phyloP scores from a whole-genome alignment of 345 rosid species.

The Eucalyptus decipiens region DNA sequence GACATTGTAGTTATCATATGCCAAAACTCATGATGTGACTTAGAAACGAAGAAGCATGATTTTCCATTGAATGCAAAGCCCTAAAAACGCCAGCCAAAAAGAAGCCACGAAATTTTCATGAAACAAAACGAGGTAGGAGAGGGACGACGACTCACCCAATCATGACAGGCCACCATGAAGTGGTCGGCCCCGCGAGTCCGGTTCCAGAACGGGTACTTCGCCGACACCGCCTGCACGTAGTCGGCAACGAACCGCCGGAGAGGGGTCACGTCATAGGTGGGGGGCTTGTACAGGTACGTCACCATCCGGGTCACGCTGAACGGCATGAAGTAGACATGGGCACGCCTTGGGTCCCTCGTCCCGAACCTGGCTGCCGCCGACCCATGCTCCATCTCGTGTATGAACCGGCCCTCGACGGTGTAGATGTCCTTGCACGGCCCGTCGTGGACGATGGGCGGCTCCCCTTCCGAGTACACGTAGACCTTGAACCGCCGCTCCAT shows the following conservation, averaged over 20 bases:
- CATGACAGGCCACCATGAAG: constrained; percentile 9
- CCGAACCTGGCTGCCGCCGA: constrained; percentile 19
- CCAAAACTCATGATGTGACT: neutral
- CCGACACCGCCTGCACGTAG: constrained; percentile 49
- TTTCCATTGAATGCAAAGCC: neutral
- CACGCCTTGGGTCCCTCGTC: constrained; percentile 36
- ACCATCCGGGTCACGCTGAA: constrained; percentile 83
- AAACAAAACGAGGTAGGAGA: neutral
- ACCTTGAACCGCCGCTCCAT: constrained; percentile 91
- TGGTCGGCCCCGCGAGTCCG: constrained; percentile 3
- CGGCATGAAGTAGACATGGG: constrained; percentile 79
- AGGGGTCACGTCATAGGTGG: constrained; percentile 19
- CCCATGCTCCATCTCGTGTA: constrained; percentile 59
- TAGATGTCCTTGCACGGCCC: constrained; percentile 88
- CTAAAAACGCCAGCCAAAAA: neutral
- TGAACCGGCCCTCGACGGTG: constrained; percentile 81
- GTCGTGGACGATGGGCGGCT: constrained; percentile 54
- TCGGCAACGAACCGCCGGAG: constrained; percentile 50
- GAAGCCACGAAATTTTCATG: neutral
- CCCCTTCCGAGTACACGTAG: constrained; percentile 79
- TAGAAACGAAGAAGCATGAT: neutral
- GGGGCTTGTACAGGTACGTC: constrained; percentile 37
- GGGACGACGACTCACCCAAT: neutral
- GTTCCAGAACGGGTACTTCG: constrained; percentile 19
- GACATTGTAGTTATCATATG: neutral